Conservation (phyloP, 2,329 filamentous ascomycete genomes). For the Stagonosporopsis vannaccii region DNA sequence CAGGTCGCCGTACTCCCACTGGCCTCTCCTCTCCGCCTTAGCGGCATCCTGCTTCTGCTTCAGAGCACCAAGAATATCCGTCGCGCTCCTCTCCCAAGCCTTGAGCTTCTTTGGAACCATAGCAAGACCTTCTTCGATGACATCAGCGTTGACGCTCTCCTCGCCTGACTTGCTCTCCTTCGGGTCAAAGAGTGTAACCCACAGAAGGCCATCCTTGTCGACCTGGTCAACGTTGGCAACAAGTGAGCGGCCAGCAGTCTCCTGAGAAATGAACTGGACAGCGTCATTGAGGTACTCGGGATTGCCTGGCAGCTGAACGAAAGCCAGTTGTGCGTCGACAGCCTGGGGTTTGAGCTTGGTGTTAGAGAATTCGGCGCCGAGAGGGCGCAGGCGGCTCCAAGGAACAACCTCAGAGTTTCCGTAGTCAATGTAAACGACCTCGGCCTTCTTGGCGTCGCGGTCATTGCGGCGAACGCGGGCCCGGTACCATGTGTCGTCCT, state of each 20-base stretch:
- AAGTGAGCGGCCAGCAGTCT: constrained; percentile 77
- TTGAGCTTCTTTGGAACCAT: constrained; percentile 94
- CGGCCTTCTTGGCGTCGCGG: constrained; percentile 81
- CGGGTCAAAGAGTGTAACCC: constrained; percentile 88
- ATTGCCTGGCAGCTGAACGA: constrained; percentile 84
- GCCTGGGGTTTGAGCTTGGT: constrained; percentile 84
- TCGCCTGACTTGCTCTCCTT: constrained; percentile 66
- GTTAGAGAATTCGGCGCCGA: constrained; percentile 80
- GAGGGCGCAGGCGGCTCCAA: constrained; percentile 83
- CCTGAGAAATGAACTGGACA: constrained; percentile 74
- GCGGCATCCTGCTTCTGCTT: constrained; percentile 78
- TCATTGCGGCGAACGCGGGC: constrained; percentile 91
- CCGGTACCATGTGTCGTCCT: constrained; percentile 93
- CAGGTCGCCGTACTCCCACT: constrained; percentile 99
- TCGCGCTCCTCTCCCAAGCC: constrained; percentile 83
- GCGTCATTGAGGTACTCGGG: constrained; percentile 81
- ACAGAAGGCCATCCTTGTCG: constrained; percentile 80
- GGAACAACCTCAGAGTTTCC: constrained; percentile 90
- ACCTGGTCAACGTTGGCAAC: constrained; percentile 92
- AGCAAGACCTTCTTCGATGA: constrained; percentile 82
- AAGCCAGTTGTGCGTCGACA: constrained; percentile 82
- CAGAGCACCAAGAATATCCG: constrained; percentile 74
- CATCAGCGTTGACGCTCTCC: constrained; percentile 88
- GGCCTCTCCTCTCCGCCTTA: constrained; percentile 80
- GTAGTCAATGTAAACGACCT: constrained; percentile 95